Evolutionary conservation across 176 grass and related monocot genomes (phyloP), one percentile per base, ranked within the genome.

Genomic region (Tuctoria greenei): DNA sequence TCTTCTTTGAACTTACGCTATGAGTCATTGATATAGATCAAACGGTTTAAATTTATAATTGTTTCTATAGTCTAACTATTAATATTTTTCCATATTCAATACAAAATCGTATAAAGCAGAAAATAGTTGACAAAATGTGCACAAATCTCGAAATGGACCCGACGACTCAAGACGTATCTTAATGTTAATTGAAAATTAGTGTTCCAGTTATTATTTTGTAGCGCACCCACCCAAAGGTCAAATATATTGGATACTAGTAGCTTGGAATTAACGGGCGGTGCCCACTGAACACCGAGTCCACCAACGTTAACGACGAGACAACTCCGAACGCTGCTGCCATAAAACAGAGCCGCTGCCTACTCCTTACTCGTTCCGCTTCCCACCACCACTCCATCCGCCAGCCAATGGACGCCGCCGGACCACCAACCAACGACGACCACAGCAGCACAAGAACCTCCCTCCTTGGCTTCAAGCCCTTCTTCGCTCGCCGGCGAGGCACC

Each of bases 391-490:
- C 36, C 41, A 16, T 36, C 17, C 52, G 1, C 12, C 63, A 11
- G n/a, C 8, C 64, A 38, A 93, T 90, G 90, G 87, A 90, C 67
- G 71, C 47, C 70, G 63, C 77, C 27, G 86, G 75, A 55, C 58
- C 66, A 20, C 62, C 75, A 26, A 26, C 64, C 51, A 15, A 49
- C 75, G 50, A 50, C 66, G 41, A 54, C 51, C 20, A 21, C 34
- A 28, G 27, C 40, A 51, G n/a, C 42, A 5, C 6, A 11, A 74
- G 13, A 6, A 39, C 59, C 35, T 31, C 58, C 15, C 66, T 86
- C n/a, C 2, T 88, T 25, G 84, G 80, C 43, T 35, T 79, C 7
- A 41, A 77, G 46, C 35, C 66, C 9, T 46, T 86, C 64, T 61
- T 82, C 59, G 38, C 64, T 26, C 75, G 83, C 39, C 69, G 74